Evolutionary conservation across 768 basidiomycete species (phyloP), one percentile per base, ranked within the genome.

Genomic region (Suillus variegatus): DNA sequence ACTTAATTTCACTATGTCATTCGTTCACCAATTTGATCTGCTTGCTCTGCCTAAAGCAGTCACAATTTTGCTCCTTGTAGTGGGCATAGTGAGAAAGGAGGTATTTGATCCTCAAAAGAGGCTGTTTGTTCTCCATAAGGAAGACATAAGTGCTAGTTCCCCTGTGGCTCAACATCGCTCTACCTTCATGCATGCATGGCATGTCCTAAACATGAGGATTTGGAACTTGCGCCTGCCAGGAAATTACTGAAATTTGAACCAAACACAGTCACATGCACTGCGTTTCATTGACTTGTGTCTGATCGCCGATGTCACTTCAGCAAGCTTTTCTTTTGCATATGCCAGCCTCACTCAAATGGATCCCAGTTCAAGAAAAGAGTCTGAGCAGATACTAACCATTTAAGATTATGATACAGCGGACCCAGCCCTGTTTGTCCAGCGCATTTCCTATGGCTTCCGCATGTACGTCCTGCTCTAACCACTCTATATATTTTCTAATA

Each of bases 31-130:
- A 18, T 91, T 91, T 73, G 84, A 86, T 3, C 78, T 75, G 2
- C 70, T 68, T 10, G 68, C 70, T 7, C 78, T 87, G 46, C 71
- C 74, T 41, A 78, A 71, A 9, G 70, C 75, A 6, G 74, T 92
- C 36, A 43, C 88, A 22, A 64, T 84, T 3, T 72, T 88, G 6
- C 75, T 82, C 32, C 70, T 88, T 40, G 56, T 79, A 1, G 86
- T 86, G 0, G 81, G 82, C 0, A 69, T 82, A 10, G 67, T 82
- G 2, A 74, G 78, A 69, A 77, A 84, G 49, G 75, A 78, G 6
- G 88, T 91, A 0, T 99, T 95, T 74, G 95, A 87, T 82, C 97
- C 98, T 73, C 96, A 95, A 70, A 94, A 94, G 77, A 81, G 97
- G 62, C 58, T 97, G 58, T 95, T 93, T 70, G 83, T 95, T 43